A percentile compares a stretch with the other conserved stretches of the same genome.
Evolutionary conservation across 176 grass and related monocot genomes (phyloP).

Genomic region (Carex scoparia): DNA sequence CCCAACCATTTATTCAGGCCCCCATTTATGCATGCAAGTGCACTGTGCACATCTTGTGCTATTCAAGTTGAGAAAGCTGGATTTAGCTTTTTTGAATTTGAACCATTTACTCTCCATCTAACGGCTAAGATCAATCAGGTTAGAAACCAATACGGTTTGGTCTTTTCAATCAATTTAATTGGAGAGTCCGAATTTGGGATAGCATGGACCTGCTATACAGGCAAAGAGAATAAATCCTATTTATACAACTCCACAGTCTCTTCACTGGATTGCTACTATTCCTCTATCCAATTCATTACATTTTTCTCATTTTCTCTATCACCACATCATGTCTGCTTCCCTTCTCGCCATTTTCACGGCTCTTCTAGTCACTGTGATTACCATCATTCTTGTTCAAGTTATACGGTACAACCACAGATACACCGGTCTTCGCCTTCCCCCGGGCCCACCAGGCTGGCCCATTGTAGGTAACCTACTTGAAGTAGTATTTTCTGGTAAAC

Average conservation of each 20-base stretch:
- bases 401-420: slow-evolving; percentile 26
- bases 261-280: background rate
- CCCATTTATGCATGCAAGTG: background rate
- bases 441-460: slow-evolving; percentile 67
- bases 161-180: background rate
- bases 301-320: background rate
- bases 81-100: background rate
- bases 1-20: slow-evolving; percentile 14
- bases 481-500: slow-evolving; percentile 78
- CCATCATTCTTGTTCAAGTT: slow-evolving; percentile 12
- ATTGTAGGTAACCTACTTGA: slow-evolving; percentile 83
- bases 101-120: background rate
- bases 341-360: background rate
- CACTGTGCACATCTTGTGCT: too few relatives aligned
- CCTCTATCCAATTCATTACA: background rate
- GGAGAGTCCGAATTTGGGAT: background rate
- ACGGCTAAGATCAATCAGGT: background rate
- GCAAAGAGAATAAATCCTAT: background rate
- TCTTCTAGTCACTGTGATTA: slow-evolving; percentile 2
- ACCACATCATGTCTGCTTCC: background rate
- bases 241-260: background rate
- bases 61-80: background rate
- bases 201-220: background rate
- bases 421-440: slow-evolving; percentile 41
- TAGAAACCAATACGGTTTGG: background rate